These are phyloP conservation scores for Vachellia pachyceras DNA, from an alignment of 306 rosid genomes.

Conservation along the genomic window DNA sequence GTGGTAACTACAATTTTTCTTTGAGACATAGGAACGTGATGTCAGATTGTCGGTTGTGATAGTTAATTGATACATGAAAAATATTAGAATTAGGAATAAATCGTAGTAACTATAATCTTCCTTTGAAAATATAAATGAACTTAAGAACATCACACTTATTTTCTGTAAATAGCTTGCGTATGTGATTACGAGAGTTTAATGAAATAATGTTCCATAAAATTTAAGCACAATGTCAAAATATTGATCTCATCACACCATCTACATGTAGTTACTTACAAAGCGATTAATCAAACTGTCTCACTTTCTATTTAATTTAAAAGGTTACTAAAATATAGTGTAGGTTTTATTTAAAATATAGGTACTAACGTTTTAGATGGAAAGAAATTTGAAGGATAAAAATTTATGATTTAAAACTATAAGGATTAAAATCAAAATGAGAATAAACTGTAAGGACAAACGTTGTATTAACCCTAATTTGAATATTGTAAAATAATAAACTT, in stretches of 20 bases:
- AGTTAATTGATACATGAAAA: neutral
- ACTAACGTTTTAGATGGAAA: too few relatives aligned
- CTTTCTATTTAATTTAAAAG: neutral
- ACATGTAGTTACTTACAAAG: too few relatives aligned
- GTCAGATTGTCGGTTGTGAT: neutral
- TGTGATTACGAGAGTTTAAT: constrained; percentile 9
- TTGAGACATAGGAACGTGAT: too few relatives aligned
- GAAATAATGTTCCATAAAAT: neutral
- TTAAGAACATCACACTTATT: neutral
- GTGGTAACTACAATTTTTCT: neutral
- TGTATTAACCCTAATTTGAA: neutral
- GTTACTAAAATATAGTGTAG: too few relatives aligned
- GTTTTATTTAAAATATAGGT: too few relatives aligned
- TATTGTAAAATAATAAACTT: neutral
- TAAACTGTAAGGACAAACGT: too few relatives aligned
- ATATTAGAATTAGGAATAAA: neutral
- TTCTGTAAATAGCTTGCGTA: neutral
- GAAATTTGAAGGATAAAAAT: too few relatives aligned
- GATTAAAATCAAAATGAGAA: too few relatives aligned
- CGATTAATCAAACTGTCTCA: neutral
- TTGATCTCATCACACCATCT: neutral
- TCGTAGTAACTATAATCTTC: neutral
- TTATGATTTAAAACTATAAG: too few relatives aligned
- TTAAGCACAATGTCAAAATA: neutral
- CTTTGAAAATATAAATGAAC: neutral